Conservation (phyloP, 2,329 filamentous ascomycete species). For the Pezicula radicicola region DNA sequence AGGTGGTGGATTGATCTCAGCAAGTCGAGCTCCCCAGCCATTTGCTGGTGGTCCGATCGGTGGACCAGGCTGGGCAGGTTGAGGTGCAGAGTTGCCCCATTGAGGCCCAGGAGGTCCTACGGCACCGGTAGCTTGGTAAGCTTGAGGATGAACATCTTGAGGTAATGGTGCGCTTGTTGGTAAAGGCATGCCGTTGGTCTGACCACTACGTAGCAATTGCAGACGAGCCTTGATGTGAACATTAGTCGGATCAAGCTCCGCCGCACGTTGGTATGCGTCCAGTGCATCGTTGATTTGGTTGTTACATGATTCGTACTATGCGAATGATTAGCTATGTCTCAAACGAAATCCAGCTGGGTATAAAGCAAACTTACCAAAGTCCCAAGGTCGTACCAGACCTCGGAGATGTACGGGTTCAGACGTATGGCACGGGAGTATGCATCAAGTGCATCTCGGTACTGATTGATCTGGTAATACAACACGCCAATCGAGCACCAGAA, state of each 20-base stretch:
- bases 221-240: conserved; percentile 95
- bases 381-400: conserved; percentile 98
- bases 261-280: conserved; percentile 91
- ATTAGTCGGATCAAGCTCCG: conserved; percentile 89
- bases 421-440: conserved; percentile 96
- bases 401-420: conserved; percentile 95
- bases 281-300: conserved; percentile 96
- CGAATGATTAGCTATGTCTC: conserved; percentile 16
- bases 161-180: conserved; percentile 80
- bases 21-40: conserved; percentile 63
- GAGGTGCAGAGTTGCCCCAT: conserved; percentile 78
- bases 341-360: conserved; percentile 15
- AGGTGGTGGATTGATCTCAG: conserved; percentile 73
- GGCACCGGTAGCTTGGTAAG: conserved; percentile 81
- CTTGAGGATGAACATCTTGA: conserved; percentile 92
- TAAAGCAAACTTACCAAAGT: conserved; percentile 70
- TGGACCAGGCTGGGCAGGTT: conserved; percentile 52
- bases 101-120: conserved; percentile 83
- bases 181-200: conserved; percentile 66
- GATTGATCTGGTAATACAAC: conserved; percentile 98
- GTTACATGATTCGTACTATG: conserved; percentile 94
- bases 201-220: conserved; percentile 81
- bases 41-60: conserved; percentile 33
- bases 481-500: conserved; percentile 99
- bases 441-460: conserved; percentile 96